Base-by-base conservation (phyloP, 2,329 filamentous ascomycete genomes). In the Epicoccum sorghinum region DNA sequence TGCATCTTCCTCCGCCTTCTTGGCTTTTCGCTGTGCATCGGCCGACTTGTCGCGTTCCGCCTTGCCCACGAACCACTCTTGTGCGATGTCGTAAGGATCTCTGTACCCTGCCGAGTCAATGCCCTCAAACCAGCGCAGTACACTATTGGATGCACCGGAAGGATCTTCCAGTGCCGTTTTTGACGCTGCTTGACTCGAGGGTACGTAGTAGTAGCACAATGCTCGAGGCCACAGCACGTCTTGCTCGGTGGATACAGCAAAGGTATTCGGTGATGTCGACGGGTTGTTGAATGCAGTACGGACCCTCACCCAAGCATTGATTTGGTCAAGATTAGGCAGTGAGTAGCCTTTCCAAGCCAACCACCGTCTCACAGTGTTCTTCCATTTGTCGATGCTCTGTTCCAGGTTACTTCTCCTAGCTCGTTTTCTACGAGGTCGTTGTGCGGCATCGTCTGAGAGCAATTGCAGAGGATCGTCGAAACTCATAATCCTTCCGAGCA, bases 1-100 rank as follows among this genome's bases (percentile, higher is more conserved):
- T 44, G 83, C 77, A 1, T 78, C 82, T 58, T 78, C 83, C 23
- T 79, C 77, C 23, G 72, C 74, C 62, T 74, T 80, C 12, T 70
- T 66, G 60, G 83, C 76, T 43, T 71, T 67, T 33, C 79, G 74
- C 6, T 69, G 74, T 32, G 76, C 69, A 44, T 73, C 72, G n/a
- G 67, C 29, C 24, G 64, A 46, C 52, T 68, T 73, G 43, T 75
- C 73, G 37, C 73, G 64, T 36, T 73, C 70, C 2, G 62, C 41
- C 44, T 75, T 73, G 7, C 65, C 70, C 12, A 67, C 40, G 27
- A 71, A 75, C 73, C 73, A 76, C 25, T 73, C 64, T 36, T 74
- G 70, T 3, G 72, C 71, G 6, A 66, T 58, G 50, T 74, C 70
- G 4, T 75, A 53, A 5, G 71, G 70, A 50, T 75, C 69, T 40